phyloP scores from a whole-genome alignment of 2,329 filamentous ascomycete species.

The Xylaria sp. region DNA sequence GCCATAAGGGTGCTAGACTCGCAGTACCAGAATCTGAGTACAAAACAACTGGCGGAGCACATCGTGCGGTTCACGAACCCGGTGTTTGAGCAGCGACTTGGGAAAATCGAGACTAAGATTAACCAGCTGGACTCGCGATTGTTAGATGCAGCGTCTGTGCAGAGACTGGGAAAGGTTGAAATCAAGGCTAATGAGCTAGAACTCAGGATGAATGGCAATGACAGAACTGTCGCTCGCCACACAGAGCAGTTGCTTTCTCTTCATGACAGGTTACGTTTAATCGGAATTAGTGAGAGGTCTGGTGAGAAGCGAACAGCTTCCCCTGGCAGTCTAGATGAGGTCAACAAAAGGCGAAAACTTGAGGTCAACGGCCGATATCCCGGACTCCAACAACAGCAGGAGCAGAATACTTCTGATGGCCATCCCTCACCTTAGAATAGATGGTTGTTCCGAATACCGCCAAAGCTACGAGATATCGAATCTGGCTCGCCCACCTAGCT shows the following conservation, averaged over 20 bases:
- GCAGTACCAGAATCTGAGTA: conserved; percentile 63
- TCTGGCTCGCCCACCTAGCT: not conserved
- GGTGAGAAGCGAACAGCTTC: conserved; percentile 32
- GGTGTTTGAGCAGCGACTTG: conserved; percentile 30
- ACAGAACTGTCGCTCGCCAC: not conserved
- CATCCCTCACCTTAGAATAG: conserved; percentile 4
- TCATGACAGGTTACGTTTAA: not conserved
- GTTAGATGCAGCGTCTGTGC: conserved; percentile 43
- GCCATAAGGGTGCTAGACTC: conserved; percentile 56
- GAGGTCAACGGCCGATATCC: conserved; percentile 39
- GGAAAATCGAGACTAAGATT: conserved; percentile 18
- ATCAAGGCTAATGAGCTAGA: conserved; percentile 13
- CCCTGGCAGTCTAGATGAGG: conserved; percentile 27
- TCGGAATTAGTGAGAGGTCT: not conserved
- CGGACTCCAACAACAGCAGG: conserved; percentile 23
- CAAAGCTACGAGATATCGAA: not conserved
- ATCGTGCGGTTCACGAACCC: conserved; percentile 53
- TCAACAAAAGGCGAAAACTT: conserved; percentile 35
- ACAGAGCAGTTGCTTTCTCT: conserved; percentile 2
- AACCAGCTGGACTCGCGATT: conserved; percentile 36
- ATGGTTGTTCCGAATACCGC: not conserved
- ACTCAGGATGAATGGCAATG: conserved; percentile 8
- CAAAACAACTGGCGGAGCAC: conserved; percentile 55
- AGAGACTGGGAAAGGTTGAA: conserved; percentile 32
- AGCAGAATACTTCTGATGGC: not conserved